phyloP scores from a whole-genome alignment of 768 basidiomycete genomes.

The Filobasidium floriforme region DNA sequence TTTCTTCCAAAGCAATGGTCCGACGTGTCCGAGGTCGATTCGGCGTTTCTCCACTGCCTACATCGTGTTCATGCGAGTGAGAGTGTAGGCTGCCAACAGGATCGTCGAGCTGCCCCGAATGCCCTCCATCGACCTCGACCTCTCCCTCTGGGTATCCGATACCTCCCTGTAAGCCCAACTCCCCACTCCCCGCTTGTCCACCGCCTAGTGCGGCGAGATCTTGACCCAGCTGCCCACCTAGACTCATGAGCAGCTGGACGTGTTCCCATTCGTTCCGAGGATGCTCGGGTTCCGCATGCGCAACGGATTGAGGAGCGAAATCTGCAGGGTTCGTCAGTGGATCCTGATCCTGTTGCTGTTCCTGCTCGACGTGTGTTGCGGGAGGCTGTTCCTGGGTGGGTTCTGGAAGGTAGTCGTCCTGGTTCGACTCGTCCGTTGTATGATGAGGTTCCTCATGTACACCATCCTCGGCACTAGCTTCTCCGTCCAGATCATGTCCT shows the following conservation, averaged over 20 bases:
- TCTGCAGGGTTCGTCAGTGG: neutral
- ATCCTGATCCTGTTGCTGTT: neutral
- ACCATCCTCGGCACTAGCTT: too few relatives aligned
- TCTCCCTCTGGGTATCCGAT: too few relatives aligned
- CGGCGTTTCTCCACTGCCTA: neutral
- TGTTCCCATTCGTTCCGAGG: conserved; percentile 16
- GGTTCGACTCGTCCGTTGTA: too few relatives aligned
- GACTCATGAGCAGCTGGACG: conserved; percentile 10
- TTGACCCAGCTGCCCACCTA: conserved; percentile 6
- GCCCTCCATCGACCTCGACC: too few relatives aligned
- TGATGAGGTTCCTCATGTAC: too few relatives aligned
- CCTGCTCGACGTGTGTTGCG: neutral
- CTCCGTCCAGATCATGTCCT: neutral
- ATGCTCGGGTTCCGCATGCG: neutral
- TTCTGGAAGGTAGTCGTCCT: neutral
- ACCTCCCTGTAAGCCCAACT: too few relatives aligned
- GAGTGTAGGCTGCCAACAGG: too few relatives aligned
- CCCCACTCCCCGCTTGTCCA: neutral
- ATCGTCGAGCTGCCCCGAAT: too few relatives aligned
- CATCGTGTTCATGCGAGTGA: too few relatives aligned
- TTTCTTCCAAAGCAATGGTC: neutral
- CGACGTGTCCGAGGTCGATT: neutral
- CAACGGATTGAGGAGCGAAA: neutral
- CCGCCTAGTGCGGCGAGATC: neutral
- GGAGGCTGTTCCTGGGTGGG: neutral